phyloP scores from a whole-genome alignment of 2,329 filamentous ascomycete genomes.

The Pestalotiopsis sp. region DNA sequence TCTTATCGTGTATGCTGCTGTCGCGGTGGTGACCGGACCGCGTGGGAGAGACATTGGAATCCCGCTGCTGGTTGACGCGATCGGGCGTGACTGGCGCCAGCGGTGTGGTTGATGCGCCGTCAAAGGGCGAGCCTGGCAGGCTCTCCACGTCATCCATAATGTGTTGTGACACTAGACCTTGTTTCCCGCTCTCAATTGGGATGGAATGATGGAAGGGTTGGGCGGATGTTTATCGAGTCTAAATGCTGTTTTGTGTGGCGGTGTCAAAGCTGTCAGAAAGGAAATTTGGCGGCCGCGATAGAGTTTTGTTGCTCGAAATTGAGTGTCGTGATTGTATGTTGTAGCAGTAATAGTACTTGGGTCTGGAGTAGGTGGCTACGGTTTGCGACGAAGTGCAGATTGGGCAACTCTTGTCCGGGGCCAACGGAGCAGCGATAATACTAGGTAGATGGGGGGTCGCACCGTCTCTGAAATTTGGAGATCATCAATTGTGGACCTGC shows the following conservation, averaged over 20 bases:
- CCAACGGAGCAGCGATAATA: no score
- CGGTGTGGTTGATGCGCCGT: conserved; percentile 20
- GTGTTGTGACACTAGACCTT: not conserved
- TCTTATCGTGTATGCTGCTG: conserved; percentile 36
- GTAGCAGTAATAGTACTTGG: not conserved
- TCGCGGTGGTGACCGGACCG: conserved; percentile 25
- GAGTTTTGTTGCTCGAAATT: no score
- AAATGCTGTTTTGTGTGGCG: no score
- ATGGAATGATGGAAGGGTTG: not conserved
- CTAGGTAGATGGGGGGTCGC: not conserved
- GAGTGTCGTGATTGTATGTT: not conserved
- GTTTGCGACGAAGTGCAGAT: conserved; percentile 1
- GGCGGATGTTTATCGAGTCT: not conserved
- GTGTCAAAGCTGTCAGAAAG: no score
- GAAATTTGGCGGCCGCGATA: no score
- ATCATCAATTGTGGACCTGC: conserved; percentile 1
- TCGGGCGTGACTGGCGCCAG: conserved; percentile 32
- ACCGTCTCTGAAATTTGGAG: conserved; percentile 7
- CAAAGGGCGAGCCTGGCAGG: conserved; percentile 25
- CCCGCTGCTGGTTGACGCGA: conserved; percentile 32
- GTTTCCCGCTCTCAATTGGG: not conserved
- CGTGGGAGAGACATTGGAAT: conserved; percentile 21
- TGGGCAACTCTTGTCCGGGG: not conserved
- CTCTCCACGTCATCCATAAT: conserved; percentile 13
- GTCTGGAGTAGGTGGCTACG: not conserved